phyloP scores from a whole-genome alignment of 495 filamentous ascomycete species.

The Daldinia grandis region DNA sequence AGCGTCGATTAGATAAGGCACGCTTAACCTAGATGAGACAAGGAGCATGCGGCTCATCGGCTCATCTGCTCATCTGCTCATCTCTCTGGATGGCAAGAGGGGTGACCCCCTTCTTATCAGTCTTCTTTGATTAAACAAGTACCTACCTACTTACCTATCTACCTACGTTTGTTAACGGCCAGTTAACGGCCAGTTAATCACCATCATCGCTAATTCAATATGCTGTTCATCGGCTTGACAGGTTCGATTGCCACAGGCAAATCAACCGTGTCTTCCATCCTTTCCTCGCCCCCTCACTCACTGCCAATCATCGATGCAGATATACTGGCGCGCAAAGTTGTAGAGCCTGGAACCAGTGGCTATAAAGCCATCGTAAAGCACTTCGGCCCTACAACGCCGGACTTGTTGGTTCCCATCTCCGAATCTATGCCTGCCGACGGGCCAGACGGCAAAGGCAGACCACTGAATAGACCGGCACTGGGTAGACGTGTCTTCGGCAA shows the following conservation, averaged over 20 bases:
- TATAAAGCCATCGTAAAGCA: constrained; percentile 81
- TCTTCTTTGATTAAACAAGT: background rate
- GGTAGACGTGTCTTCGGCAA: constrained; percentile 86
- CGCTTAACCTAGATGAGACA: constrained; percentile 14
- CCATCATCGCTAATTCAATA: no score
- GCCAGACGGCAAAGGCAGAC: constrained; percentile 62
- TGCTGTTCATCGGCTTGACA: constrained; percentile 96
- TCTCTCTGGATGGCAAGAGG: background rate
- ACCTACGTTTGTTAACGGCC: no score
- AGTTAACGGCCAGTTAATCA: background rate
- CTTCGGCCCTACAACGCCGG: constrained; percentile 82
- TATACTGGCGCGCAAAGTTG: constrained; percentile 85
- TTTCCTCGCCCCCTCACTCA: constrained; percentile 78
- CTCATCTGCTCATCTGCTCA: constrained; percentile 20
- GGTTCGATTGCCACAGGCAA: constrained; percentile 98
- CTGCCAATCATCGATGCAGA: constrained; percentile 97
- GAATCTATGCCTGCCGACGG: constrained; percentile 55
- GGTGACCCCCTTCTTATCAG: background rate
- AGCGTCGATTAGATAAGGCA: constrained; percentile 18
- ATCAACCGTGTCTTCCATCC: constrained; percentile 89
- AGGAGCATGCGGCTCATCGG: constrained; percentile 32
- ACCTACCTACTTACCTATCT: background rate
- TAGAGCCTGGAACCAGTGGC: constrained; percentile 85
- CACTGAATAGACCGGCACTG: constrained; percentile 85
- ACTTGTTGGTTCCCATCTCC: constrained; percentile 70